Conservation (phyloP, 2,329 filamentous ascomycete species). For the Fusarium oxysporum region DNA sequence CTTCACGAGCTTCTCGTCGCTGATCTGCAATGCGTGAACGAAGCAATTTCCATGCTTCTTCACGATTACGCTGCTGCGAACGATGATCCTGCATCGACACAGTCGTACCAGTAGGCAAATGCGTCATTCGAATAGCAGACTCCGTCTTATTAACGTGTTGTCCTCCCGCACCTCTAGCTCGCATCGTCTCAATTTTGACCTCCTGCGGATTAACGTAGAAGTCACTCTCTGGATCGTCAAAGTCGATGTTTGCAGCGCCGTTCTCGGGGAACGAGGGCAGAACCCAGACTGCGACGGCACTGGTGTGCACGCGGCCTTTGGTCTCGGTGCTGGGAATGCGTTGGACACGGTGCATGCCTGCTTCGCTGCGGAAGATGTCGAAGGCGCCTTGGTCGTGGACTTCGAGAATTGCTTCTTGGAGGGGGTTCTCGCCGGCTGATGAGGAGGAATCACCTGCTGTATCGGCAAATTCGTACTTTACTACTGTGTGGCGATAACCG, state of each 20-base stretch:
- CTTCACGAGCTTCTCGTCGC: slow-evolving; percentile 84
- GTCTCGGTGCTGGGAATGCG: slow-evolving; percentile 91
- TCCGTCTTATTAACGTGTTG: slow-evolving; percentile 99
- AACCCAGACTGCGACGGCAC: slow-evolving; percentile 91
- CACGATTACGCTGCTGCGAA: slow-evolving; percentile 89
- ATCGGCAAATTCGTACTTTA: slow-evolving; percentile 85
- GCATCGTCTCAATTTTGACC: slow-evolving; percentile 88
- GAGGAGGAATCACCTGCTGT: slow-evolving; percentile 66
- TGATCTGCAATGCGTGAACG: slow-evolving; percentile 84
- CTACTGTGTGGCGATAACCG: slow-evolving; percentile 72
- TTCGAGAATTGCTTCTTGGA: slow-evolving; percentile 90
- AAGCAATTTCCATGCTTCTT: slow-evolving; percentile 86
- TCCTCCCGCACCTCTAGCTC: slow-evolving; percentile 89
- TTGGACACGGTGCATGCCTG: slow-evolving; percentile 95
- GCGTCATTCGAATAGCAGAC: slow-evolving; percentile 92
- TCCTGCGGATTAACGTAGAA: slow-evolving; percentile 91
- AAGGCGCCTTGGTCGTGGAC: slow-evolving; percentile 83
- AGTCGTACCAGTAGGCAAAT: slow-evolving; percentile 85
- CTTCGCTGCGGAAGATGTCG: slow-evolving; percentile 83
- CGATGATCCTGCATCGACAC: slow-evolving; percentile 94
- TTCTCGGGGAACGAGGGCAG: slow-evolving; percentile 81
- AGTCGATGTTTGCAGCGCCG: slow-evolving; percentile 64
- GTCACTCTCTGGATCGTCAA: slow-evolving; percentile 87
- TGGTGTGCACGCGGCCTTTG: slow-evolving; percentile 93
- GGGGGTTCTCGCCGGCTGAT: slow-evolving; percentile 71